These are phyloP conservation scores for Jamesozyma rosinii DNA, from an alignment of 805 yeast genomes.

Conservation along the genomic window DNA sequence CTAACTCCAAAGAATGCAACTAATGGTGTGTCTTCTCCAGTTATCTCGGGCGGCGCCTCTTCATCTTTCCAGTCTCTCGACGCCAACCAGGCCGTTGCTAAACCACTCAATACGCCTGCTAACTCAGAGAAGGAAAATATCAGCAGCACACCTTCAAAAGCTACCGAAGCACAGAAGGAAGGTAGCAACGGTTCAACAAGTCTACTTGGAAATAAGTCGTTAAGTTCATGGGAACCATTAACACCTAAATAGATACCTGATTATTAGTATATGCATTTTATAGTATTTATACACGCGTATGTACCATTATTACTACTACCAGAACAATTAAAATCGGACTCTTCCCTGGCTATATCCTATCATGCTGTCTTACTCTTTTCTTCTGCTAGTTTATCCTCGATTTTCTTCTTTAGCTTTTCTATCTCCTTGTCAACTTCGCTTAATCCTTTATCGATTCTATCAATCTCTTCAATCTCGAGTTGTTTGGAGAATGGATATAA, in stretches of 20 bases:
- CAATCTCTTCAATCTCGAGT: slow-evolving; percentile 58
- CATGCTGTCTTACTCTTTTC: neutral
- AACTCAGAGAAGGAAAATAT: neutral
- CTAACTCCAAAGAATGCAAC: slow-evolving; percentile 28
- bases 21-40: slow-evolving; percentile 4
- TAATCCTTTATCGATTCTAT: slow-evolving; percentile 41
- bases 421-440: slow-evolving; percentile 39
- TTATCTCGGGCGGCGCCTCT: neutral
- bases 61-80: neutral
- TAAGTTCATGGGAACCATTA: slow-evolving; percentile 14
- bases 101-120: neutral
- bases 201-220: slow-evolving; percentile 1
- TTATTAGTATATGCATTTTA: too few species aligned
- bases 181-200: neutral
- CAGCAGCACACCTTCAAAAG: neutral
- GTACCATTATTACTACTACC: too few species aligned
- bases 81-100: neutral
- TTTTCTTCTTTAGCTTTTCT: slow-evolving; percentile 33
- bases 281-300: too few species aligned
- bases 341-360: too few species aligned
- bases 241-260: slow-evolving; percentile 9
- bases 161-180: neutral
- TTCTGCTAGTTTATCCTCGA: slow-evolving; percentile 23
- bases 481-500: slow-evolving; percentile 38
- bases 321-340: too few species aligned